These are phyloP conservation scores for Straminergon stramineum DNA, from an alignment of 225 moss, liverwort and hornwort species.

Conservation along the genomic window DNA sequence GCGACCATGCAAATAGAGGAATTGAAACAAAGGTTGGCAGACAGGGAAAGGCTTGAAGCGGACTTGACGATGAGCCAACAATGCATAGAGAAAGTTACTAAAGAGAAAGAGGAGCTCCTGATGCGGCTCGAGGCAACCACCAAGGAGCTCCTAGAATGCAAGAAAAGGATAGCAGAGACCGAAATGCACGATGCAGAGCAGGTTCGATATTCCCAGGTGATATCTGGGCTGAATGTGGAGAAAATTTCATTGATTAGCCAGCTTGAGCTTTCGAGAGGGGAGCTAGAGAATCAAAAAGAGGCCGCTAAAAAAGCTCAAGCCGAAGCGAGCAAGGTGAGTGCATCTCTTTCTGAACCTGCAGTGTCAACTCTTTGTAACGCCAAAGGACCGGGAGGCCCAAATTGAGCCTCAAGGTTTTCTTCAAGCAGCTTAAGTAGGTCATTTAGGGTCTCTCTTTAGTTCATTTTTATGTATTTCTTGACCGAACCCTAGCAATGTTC, in stretches of 20 bases:
- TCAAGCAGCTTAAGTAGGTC: not conserved
- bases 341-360: not conserved
- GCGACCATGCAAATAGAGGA: constrained; percentile 20
- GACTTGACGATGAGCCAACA: constrained; percentile 8
- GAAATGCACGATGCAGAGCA: constrained; percentile 12
- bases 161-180: constrained; percentile 12
- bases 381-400: not conserved
- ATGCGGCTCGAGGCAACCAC: not conserved
- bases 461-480: not conserved
- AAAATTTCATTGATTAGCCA: constrained; percentile 16
- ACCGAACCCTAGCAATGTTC: not conserved
- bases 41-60: constrained; percentile 14
- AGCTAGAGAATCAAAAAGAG: constrained; percentile 19
- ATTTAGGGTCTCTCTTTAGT: not conserved
- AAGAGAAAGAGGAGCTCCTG: constrained; percentile 29
- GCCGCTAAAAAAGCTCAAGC: constrained; percentile 1
- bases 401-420: not conserved
- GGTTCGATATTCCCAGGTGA: constrained; percentile 11
- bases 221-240: constrained; percentile 17
- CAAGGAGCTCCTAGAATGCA: constrained; percentile 12
- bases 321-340: constrained; percentile 19
- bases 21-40: constrained; percentile 10
- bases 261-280: constrained; percentile 19
- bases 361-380: not conserved
- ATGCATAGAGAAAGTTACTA: constrained; percentile 2